Evolutionary conservation across 106 monocot species (phyloP).

Genomic region (Platanthera zijinensis): DNA sequence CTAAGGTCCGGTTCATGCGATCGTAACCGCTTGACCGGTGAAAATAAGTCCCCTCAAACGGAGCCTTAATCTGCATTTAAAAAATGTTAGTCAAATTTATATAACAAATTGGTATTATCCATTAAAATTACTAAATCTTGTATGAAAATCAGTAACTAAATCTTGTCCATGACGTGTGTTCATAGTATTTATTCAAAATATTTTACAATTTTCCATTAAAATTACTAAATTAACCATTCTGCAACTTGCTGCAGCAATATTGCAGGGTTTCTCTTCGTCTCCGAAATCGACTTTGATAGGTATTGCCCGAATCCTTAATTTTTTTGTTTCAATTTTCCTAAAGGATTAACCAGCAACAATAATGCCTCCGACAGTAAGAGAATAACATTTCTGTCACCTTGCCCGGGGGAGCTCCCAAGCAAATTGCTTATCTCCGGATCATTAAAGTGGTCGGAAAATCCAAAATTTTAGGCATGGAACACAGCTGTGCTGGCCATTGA

Average conservation of each 20-base stretch:
- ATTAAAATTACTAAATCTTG: too few relatives aligned
- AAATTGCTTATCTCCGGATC: slow-evolving; percentile 55
- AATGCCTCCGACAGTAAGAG: slow-evolving; percentile 48
- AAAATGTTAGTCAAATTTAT: too few relatives aligned
- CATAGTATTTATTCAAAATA: too few relatives aligned
- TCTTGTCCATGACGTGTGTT: too few relatives aligned
- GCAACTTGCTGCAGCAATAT: slow-evolving; percentile 63
- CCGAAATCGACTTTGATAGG: slow-evolving; percentile 87
- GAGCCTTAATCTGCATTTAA: too few relatives aligned
- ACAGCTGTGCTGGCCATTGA: too few relatives aligned
- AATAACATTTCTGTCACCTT: slow-evolving; percentile 78
- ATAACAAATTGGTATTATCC: too few relatives aligned
- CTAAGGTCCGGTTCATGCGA: too few relatives aligned
- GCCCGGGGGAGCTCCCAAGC: slow-evolving; percentile 81
- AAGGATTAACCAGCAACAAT: not conserved
- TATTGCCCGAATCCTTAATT: slow-evolving; percentile 10
- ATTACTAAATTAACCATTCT: slow-evolving; percentile 9
- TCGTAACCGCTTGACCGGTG: too few relatives aligned
- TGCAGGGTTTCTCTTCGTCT: slow-evolving; percentile 80
- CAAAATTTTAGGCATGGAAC: not conserved
- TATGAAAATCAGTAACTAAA: too few relatives aligned
- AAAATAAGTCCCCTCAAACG: too few relatives aligned
- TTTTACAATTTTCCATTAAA: not conserved
- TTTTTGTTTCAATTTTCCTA: not conserved
- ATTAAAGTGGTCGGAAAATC: slow-evolving; percentile 63